Evolutionary conservation across 2,329 filamentous ascomycete genomes (phyloP).

Genomic region (Orbilia javanica): DNA sequence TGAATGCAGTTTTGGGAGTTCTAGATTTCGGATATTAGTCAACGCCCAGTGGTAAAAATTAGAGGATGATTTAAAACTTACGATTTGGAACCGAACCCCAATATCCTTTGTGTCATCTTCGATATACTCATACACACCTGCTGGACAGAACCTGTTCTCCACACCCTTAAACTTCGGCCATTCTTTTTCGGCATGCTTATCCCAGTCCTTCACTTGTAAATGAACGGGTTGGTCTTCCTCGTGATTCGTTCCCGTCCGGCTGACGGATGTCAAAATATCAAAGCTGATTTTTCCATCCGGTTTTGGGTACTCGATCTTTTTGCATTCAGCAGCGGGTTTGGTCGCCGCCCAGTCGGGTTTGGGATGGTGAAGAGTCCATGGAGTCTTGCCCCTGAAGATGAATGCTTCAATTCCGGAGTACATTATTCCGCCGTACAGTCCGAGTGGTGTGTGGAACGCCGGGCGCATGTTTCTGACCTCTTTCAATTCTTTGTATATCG

Average conservation of each 20-base stretch:
- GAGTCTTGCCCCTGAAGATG: conserved; percentile 83
- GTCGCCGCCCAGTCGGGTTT: conserved; percentile 82
- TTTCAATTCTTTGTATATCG: conserved; percentile 93
- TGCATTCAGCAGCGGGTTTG: conserved; percentile 80
- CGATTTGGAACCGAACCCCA: conserved; percentile 97
- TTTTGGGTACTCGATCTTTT: conserved; percentile 96
- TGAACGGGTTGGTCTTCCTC: conserved; percentile 99
- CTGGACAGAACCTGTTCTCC: conserved; percentile 96
- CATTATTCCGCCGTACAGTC: conserved; percentile 86
- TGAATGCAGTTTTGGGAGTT: conserved; percentile 83
- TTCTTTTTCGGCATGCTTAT: conserved; percentile 83
- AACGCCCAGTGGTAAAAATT: background rate
- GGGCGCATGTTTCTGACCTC: conserved; percentile 98
- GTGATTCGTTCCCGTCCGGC: conserved; percentile 95
- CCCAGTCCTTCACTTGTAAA: conserved; percentile 94
- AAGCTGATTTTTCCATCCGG: conserved; percentile 95
- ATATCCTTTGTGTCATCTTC: conserved; percentile 88
- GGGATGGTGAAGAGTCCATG: conserved; percentile 93
- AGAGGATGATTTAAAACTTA: conserved; percentile 65
- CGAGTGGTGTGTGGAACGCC: conserved; percentile 88
- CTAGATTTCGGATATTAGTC: conserved; percentile 1
- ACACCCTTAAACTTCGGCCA: conserved; percentile 91
- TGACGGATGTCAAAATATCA: conserved; percentile 95
- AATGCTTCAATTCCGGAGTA: conserved; percentile 96
- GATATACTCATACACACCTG: conserved; percentile 97